Base-by-base conservation (phyloP, 2,329 filamentous ascomycete species). In the Talaromyces sp. region DNA sequence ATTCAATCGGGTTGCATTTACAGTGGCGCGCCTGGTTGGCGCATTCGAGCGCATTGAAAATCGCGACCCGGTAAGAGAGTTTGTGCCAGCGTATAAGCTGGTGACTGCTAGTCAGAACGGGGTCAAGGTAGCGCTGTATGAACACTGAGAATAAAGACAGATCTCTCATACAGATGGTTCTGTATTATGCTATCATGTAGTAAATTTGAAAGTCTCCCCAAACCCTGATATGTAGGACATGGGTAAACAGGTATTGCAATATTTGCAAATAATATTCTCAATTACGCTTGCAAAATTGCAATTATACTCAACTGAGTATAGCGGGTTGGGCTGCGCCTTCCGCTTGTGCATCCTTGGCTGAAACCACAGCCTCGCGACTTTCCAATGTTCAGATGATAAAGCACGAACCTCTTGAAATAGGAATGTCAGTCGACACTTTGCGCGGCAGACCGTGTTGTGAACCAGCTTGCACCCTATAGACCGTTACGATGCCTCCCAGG, bases 91-190 rank as follows among this genome's bases (percentile, higher is more conserved):
- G 54, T 60, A 60, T 29, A 60, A 57, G 38, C 58, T 60, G 55
- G 58, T 60, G 27, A 57, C 49, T 46, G 58, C 58, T 3, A 60
- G 58, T 24, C 54, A 54, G 32, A 60, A 60, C 19, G 58, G 58
- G 9, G 58, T 60, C 54, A 60, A 60, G 27, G 58, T 60, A 24
- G 31, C 58, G 5, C 27, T 60, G 26, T 38, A 57, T 43, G 41
- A 13, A 24, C 5, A 35, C 13, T 35, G 13, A 35, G 6, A 38
- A 2, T n/a, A 38, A 8, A 17, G 14, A n/a, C 6, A 35, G 32
- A 35, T 3, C 6, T 17, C 5, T n/a, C 35, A 38, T 8, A 38
- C 17, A 7, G 2, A 38, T 38, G 6, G 3, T 38, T 5, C 1
- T n/a, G 35, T 14, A n/a, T 38, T 5, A n/a, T n/a, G 7, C 14